Conservation (phyloP, 306 rosid species). For the Pachyrhizus erosus region DNA sequence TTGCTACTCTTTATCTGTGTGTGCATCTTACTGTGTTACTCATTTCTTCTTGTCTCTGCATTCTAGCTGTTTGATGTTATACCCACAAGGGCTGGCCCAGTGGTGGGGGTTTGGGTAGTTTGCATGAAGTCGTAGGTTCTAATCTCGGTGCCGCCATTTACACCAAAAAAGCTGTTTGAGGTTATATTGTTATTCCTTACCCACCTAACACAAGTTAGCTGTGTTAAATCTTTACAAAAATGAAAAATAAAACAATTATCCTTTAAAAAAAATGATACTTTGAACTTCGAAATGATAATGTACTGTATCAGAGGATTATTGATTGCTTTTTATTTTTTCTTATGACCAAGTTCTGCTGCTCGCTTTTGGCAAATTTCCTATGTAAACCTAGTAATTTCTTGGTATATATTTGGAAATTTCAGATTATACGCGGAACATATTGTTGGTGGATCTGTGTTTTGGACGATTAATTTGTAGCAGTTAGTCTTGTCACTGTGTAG, state of each 20-base stretch:
- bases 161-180: neutral
- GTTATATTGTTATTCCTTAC: neutral
- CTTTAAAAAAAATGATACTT: neutral
- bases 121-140: too few relatives aligned
- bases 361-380: neutral
- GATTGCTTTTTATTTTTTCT: neutral
- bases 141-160: too few relatives aligned
- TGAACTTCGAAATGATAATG: neutral
- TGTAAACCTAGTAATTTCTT: neutral
- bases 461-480: neutral
- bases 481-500: neutral
- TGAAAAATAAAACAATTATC: neutral
- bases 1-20: neutral
- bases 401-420: conserved; percentile 12
- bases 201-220: neutral
- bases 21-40: neutral
- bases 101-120: too few relatives aligned
- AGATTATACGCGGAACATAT: conserved; percentile 14
- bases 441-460: conserved; percentile 19
- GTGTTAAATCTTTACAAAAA: neutral
- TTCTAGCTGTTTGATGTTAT: neutral
- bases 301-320: neutral
- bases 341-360: neutral
- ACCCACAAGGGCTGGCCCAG: neutral
- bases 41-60: neutral